These are phyloP conservation scores for Syzygium syzygioides DNA, from an alignment of 441 rosid genomes.

Conservation along the genomic window DNA sequence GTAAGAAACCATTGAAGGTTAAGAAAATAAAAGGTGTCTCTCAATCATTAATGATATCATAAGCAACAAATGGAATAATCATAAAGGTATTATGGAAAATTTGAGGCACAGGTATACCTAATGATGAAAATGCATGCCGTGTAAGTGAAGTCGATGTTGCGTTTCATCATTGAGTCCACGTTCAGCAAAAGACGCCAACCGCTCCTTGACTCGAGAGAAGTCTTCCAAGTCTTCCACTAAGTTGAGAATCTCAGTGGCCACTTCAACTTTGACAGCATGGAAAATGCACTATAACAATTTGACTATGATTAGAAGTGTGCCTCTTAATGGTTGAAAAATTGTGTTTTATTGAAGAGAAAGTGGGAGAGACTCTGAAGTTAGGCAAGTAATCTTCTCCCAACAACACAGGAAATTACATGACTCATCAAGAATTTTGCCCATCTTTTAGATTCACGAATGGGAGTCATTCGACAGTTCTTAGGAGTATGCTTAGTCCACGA, in stretches of 20 bases:
- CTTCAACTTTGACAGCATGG: neutral
- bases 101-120: neutral
- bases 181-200: neutral
- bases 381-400: neutral
- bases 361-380: neutral
- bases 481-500: neutral
- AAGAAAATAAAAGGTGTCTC: neutral
- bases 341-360: neutral
- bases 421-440: neutral
- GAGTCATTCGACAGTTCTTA: neutral
- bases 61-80: neutral
- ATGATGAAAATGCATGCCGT: neutral
- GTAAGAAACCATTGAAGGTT: neutral
- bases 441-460: neutral
- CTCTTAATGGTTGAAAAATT: neutral
- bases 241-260: neutral
- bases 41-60: neutral
- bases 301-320: neutral
- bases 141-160: neutral
- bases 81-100: neutral
- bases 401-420: neutral
- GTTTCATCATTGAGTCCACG: neutral
- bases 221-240: neutral
- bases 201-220: neutral
- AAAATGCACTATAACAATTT: neutral